Evolutionary conservation across 2,329 filamentous ascomycete genomes (phyloP).

Genomic region (Aureobasidium sp.): DNA sequence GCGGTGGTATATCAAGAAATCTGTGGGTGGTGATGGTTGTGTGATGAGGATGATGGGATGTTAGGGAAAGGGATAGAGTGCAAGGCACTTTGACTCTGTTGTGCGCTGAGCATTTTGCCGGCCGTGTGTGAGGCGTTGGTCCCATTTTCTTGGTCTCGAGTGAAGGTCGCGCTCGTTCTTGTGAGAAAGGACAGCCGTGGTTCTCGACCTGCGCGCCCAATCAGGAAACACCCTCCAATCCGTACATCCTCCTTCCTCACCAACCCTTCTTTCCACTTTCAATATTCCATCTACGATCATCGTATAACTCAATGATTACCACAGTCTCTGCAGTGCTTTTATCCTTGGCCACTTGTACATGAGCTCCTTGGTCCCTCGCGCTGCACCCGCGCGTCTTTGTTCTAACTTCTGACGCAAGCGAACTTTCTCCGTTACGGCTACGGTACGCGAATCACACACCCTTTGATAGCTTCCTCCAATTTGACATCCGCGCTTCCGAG

Average conservation of each 20-base stretch:
- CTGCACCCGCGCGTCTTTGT: constrained; percentile 11
- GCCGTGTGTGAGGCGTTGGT: constrained; percentile 8
- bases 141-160: constrained; percentile 1
- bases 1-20: constrained; percentile 15
- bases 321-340: not conserved
- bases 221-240: not conserved
- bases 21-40: not conserved
- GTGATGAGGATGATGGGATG: constrained; percentile 8
- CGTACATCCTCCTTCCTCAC: not conserved
- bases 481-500: constrained; percentile 13
- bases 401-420: constrained; percentile 9
- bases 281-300: not conserved
- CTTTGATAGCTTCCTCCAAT: constrained; percentile 3
- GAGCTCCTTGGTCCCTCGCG: not conserved
- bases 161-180: not conserved
- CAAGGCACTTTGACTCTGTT: constrained; percentile 9
- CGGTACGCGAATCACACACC: constrained; percentile 1
- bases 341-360: not conserved
- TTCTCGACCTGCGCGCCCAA: constrained; percentile 1
- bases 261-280: not conserved
- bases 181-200: not conserved
- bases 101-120: constrained; percentile 12
- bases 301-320: too few relatives aligned
- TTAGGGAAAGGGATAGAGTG: not conserved
- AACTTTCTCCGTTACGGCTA: constrained; percentile 9